These are phyloP conservation scores for Neurospora sp. DNA, from an alignment of 495 filamentous ascomycete species.

Conservation along the genomic window DNA sequence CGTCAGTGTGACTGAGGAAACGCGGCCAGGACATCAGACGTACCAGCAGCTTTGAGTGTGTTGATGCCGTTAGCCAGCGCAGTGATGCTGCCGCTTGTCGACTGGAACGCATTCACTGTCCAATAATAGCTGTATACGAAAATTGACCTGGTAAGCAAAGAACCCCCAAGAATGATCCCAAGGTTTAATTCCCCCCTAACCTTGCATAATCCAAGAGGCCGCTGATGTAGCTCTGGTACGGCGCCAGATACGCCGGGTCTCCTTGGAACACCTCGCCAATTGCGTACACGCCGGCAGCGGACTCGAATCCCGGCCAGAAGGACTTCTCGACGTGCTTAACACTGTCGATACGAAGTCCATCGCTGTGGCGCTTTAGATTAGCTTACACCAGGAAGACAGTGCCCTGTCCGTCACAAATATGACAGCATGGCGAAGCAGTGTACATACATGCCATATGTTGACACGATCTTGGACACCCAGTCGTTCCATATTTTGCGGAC, in stretches of 20 bases:
- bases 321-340: conserved; percentile 59
- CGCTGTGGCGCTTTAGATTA: conserved; percentile 17
- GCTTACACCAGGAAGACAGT: background rate
- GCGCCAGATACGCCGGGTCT: conserved; percentile 48
- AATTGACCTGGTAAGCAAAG: background rate
- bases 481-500: conserved; percentile 50
- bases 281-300: conserved; percentile 59
- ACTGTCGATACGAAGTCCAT: conserved; percentile 71
- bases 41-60: conserved; percentile 33
- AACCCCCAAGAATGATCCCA: background rate
- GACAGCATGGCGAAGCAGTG: background rate
- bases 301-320: conserved; percentile 57
- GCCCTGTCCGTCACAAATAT: background rate
- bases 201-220: conserved; percentile 63
- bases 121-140: conserved; percentile 39
- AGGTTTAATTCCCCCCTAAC: conserved; percentile 19
- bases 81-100: conserved; percentile 46
- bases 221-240: conserved; percentile 53
- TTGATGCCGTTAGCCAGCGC: conserved; percentile 50
- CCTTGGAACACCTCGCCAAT: conserved; percentile 61
- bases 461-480: conserved; percentile 57
- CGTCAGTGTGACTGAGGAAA: background rate
- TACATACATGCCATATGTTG: conserved; percentile 52
- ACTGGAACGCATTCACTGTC: conserved; percentile 52
- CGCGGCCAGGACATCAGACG: background rate